Base-by-base conservation (phyloP, 306 rosid species). In the Dalbergia oliveri region DNA sequence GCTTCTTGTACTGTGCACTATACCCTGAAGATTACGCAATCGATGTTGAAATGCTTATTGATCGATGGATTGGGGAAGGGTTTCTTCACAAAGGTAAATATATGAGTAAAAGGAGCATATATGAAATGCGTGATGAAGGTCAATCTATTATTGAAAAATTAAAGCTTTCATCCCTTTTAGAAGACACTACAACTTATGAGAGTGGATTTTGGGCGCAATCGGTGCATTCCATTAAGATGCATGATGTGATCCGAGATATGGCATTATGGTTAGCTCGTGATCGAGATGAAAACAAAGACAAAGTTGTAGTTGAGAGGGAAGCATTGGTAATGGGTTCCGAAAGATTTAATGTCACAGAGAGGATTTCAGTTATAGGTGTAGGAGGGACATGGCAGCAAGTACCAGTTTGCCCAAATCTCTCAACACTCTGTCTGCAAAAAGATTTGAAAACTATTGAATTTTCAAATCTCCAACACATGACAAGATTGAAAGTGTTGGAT, bases 1-100 rank as follows among this genome's bases (percentile, higher is more conserved):
- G 87, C n/a, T 84, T 84, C 67, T 13, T 73, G 9, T 79, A 79
- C 0, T 84, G 84, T 0, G 66, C 87, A 6, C 9, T 74, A 2
- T 84, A 59, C 49, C 87, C 84, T 9, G 69, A 79, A 15, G 87
- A 84, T 19, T 15, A 7, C 49, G 16, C 4, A 31, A 9, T 84
- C 6, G 0, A 0, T 0, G 60, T 26, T 41, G 9, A 6, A 0
- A 12, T 14, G 5, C 73, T 83, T 3, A 73, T 79, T 14, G 16
- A 66, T n/a, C 49, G 69, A 77, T 77, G 81, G 81, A 77, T 77
- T 1, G 74, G 19, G 5, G 81, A 77, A 15, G 58, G 81, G 26
- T 66, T 77, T 65, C 44, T 77, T 0, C 44, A 13, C 9, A 8
- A 66, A 21, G 47, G 15, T 4, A 49, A 49, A 49, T 13, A 13